These are phyloP conservation scores for Trichoderma oligosporum DNA, from an alignment of 2,329 filamentous ascomycete species.

Conservation along the genomic window DNA sequence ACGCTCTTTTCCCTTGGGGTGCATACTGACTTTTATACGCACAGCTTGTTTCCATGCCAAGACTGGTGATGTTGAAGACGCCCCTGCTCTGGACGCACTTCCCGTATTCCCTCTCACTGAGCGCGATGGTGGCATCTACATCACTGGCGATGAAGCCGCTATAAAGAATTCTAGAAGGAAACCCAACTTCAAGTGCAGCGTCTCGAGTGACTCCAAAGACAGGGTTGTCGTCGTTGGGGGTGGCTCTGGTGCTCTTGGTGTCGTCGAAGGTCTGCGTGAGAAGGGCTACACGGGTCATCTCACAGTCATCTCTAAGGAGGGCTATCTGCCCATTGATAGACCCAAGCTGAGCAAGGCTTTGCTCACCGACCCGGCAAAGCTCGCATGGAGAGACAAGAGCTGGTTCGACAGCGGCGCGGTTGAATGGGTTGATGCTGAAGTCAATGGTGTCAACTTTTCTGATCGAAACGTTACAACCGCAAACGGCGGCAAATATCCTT, in stretches of 20 bases:
- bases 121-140: constrained; percentile 78
- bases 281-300: constrained; percentile 76
- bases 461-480: constrained; percentile 71
- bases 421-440: constrained; percentile 59
- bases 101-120: constrained; percentile 74
- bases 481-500: constrained; percentile 65
- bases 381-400: constrained; percentile 69
- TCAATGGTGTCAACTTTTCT: constrained; percentile 71
- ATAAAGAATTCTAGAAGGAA: constrained; percentile 74
- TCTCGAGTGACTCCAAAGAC: constrained; percentile 47
- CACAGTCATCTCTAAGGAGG: constrained; percentile 79
- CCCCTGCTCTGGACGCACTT: constrained; percentile 83
- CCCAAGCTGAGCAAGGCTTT: constrained; percentile 95
- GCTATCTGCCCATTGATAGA: constrained; percentile 83
- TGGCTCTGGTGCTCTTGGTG: constrained; percentile 78
- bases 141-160: constrained; percentile 71
- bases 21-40: constrained; percentile 4
- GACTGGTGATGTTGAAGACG: constrained; percentile 92
- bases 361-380: constrained; percentile 72
- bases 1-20: neutral
- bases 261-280: constrained; percentile 76
- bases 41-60: constrained; percentile 85
- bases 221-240: constrained; percentile 84
- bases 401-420: constrained; percentile 68
- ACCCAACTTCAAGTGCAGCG: constrained; percentile 68